These are phyloP conservation scores for Bipolaris bicolor DNA, from an alignment of 2,329 filamentous ascomycete genomes.

Conservation along the genomic window DNA sequence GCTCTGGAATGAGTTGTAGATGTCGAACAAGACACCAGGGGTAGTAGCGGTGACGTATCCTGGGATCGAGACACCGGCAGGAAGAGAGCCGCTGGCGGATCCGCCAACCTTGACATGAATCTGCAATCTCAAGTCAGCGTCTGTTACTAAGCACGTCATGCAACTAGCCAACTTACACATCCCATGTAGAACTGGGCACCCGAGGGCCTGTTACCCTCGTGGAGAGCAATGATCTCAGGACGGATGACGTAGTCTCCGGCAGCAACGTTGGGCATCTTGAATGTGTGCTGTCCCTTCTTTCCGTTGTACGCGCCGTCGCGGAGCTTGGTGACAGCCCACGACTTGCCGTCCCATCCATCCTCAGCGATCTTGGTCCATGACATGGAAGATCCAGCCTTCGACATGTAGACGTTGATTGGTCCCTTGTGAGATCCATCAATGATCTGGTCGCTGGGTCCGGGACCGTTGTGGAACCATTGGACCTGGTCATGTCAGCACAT, in stretches of 20 bases:
- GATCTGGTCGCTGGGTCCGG: constrained; percentile 56
- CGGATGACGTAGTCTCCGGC: constrained; percentile 53
- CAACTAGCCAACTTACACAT: constrained; percentile 29
- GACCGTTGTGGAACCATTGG: constrained; percentile 61
- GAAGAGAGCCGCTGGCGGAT: constrained; percentile 40
- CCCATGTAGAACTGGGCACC: constrained; percentile 56
- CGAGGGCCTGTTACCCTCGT: constrained; percentile 45
- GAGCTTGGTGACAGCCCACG: constrained; percentile 51
- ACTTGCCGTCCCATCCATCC: constrained; percentile 42
- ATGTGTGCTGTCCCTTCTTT: constrained; percentile 50
- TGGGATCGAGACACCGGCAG: constrained; percentile 55
- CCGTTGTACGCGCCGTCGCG: constrained; percentile 37
- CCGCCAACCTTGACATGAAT: constrained; percentile 51
- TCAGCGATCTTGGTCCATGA: constrained; percentile 57
- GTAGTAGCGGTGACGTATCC: constrained; percentile 49
- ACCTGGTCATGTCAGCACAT: constrained; percentile 20
- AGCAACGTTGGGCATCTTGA: constrained; percentile 51
- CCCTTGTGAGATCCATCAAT: constrained; percentile 60
- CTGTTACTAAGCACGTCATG: not conserved
- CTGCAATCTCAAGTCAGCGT: constrained; percentile 1
- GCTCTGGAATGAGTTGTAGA: constrained; percentile 45
- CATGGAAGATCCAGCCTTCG: constrained; percentile 51
- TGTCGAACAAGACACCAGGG: constrained; percentile 51
- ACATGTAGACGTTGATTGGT: constrained; percentile 60
- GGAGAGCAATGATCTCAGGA: constrained; percentile 54